Evolutionary conservation across 805 yeast genomes (phyloP), one percentile per base, ranked within the genome.

Genomic region (Sugiyamaella valdiviana): DNA sequence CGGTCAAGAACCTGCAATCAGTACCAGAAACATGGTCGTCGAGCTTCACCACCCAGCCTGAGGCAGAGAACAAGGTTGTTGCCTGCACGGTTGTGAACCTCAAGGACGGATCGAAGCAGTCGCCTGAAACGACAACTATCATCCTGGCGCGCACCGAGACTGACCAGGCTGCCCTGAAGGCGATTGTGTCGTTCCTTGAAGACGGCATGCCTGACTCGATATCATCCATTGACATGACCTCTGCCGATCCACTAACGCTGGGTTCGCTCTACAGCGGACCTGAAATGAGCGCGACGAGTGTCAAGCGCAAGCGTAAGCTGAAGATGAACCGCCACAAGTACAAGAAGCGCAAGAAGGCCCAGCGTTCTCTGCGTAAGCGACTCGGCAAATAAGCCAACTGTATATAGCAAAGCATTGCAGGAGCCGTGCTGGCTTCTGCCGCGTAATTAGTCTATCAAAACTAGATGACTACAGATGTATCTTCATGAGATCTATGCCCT

Each of bases 261-360:
- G 32, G 32, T 3, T 26, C 32, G 14, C 32, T 26, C 3, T 41
- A 41, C 21, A 20, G 15, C 9, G 36, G 21, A 26, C 36, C 24
- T 3, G 44, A 41, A 21, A 46, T 51, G 16, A 26, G 32, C 9
- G 56, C 55, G 20, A 68, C 73, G 17, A 61, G 68, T 42, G 75
- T 71, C 36, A 63, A 63, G 55, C 64, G 75, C 44, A 71, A 71
- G 63, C 82, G 99, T 73, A 79, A 86, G 70, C 80, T 86, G 67
- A 91, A 89, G 77, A 93, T 93, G 97, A 93, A 91, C 79, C 87
- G 90, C 65, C 99, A 93, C 71, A 93, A 93, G 75, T 76, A 88
- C 66, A 85, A 93, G 74, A 93, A 93, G 83, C 85, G 98, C 78
- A 85, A 97, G 79, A 89, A 82, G 79, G 86, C 82, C 41, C 95